Percentiles rank a stretch among this genome's conserved stretches.
These are phyloP conservation scores for Prillingera fragicola DNA, from an alignment of 1,284 basidiomycete species.

Conservation along the genomic window DNA sequence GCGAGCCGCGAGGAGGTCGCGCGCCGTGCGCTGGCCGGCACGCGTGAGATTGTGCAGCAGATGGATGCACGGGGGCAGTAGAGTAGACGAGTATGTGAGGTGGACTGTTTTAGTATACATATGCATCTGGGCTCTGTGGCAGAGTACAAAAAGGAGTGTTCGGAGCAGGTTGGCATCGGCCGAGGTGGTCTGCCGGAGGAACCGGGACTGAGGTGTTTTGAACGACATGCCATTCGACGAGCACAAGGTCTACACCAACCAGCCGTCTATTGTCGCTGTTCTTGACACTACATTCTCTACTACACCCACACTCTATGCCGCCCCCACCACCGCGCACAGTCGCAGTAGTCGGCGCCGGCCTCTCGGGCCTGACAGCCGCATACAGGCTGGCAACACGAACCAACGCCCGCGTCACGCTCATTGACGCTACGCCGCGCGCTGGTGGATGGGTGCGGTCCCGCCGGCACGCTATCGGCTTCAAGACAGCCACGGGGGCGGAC, in stretches of 20 bases:
- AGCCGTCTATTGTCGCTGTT: too few species aligned
- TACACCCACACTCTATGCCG: constrained; percentile 8
- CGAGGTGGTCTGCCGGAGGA: too few species aligned
- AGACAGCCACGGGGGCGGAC: constrained; percentile 3
- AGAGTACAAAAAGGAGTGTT: too few species aligned
- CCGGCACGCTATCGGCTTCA: constrained; percentile 49
- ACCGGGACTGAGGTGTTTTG: too few species aligned
- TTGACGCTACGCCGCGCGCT: constrained; percentile 2
- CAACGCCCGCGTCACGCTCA: constrained; percentile 2
- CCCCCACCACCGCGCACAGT: constrained; percentile 26
- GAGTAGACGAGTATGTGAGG: too few species aligned
- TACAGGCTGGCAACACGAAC: constrained; percentile 30
- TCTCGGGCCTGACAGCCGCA: constrained; percentile 43
- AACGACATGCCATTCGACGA: too few species aligned
- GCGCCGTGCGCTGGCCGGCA: constrained; percentile 37
- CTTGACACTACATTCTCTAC: not conserved
- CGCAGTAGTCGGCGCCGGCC: constrained; percentile 44
- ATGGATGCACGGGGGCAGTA: constrained; percentile 17
- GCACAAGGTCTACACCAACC: too few species aligned
- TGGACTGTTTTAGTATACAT: too few species aligned
- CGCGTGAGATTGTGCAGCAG: constrained; percentile 24
- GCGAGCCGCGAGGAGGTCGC: constrained; percentile 59
- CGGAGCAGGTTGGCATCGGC: too few species aligned
- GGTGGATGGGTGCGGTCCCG: constrained; percentile 81
- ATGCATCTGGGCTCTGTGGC: too few species aligned